Percentiles rank a stretch among this genome's conserved stretches.
These are phyloP conservation scores for Alternaria viburni DNA, from an alignment of 2,329 filamentous ascomycete genomes.

Conservation along the genomic window DNA sequence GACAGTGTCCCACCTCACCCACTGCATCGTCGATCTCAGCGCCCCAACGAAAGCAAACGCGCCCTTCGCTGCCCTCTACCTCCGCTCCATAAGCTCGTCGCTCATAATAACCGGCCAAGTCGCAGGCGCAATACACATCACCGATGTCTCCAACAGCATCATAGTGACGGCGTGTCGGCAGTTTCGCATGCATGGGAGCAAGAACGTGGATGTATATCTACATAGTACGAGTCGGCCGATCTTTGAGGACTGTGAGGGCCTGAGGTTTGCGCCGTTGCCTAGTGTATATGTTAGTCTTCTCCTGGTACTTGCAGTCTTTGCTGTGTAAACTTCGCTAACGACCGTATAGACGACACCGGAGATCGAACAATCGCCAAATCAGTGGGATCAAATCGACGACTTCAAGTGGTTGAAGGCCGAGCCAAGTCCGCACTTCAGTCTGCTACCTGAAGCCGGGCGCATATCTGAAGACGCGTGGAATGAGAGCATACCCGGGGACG, in stretches of 20 bases:
- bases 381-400: conserved; percentile 92
- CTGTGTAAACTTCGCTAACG: background rate
- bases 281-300: conserved; percentile 66
- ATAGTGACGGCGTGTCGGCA: conserved; percentile 79
- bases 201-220: conserved; percentile 82
- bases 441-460: conserved; percentile 67
- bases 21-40: conserved; percentile 82
- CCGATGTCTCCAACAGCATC: conserved; percentile 73
- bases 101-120: conserved; percentile 81
- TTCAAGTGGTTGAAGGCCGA: conserved; percentile 95
- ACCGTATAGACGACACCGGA: conserved; percentile 28
- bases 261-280: conserved; percentile 82
- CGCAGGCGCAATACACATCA: conserved; percentile 82
- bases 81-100: conserved; percentile 73
- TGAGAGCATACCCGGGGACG: conserved; percentile 54
- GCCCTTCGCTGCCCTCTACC: conserved; percentile 69
- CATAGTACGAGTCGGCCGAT: conserved; percentile 84
- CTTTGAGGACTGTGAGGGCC: conserved; percentile 82
- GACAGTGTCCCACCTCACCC: conserved; percentile 70
- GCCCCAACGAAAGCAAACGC: conserved; percentile 59
- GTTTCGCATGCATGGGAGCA: conserved; percentile 89
- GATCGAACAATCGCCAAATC: conserved; percentile 57
- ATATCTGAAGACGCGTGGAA: conserved; percentile 70
- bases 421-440: conserved; percentile 85
- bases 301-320: background rate